Evolutionary conservation across 345 rosid genomes (phyloP).

Genomic region (Turritis glabra): DNA sequence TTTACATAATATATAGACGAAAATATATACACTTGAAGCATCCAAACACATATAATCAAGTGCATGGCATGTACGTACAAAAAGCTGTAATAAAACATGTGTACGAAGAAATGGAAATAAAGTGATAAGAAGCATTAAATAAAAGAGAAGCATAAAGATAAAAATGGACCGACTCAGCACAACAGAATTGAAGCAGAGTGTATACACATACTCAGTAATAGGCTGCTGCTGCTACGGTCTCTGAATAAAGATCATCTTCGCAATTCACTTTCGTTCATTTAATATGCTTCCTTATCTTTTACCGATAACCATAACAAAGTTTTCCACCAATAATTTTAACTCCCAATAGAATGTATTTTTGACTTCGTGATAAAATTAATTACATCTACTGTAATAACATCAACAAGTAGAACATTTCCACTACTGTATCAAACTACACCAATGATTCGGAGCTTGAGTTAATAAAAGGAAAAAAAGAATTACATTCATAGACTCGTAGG

Average conservation of each 20-base stretch:
- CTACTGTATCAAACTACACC: not conserved
- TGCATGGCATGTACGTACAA: constrained; percentile 37
- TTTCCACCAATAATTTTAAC: too few relatives aligned
- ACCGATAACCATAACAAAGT: too few relatives aligned
- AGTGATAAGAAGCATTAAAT: constrained; percentile 10
- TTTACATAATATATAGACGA: not conserved
- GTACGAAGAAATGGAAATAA: constrained; percentile 18
- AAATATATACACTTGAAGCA: constrained; percentile 22
- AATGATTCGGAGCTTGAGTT: not conserved
- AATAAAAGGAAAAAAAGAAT: not conserved
- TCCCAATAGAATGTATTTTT: too few relatives aligned
- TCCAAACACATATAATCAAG: constrained; percentile 16
- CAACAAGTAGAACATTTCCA: not conserved
- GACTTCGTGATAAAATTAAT: not conserved
- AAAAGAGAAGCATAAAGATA: not conserved
- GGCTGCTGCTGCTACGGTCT: constrained; percentile 20
- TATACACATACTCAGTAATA: constrained; percentile 11
- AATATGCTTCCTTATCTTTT: constrained; percentile 13
- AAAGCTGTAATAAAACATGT: constrained; percentile 26
- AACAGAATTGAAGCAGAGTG: constrained; percentile 4
- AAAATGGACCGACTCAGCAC: constrained; percentile 23
- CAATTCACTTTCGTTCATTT: constrained; percentile 10
- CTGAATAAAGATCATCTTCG: constrained; percentile 9
- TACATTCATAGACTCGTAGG: not conserved
- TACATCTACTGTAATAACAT: not conserved